Base-by-base conservation (phyloP, 768 basidiomycete species). In the Collybia mongolica region DNA sequence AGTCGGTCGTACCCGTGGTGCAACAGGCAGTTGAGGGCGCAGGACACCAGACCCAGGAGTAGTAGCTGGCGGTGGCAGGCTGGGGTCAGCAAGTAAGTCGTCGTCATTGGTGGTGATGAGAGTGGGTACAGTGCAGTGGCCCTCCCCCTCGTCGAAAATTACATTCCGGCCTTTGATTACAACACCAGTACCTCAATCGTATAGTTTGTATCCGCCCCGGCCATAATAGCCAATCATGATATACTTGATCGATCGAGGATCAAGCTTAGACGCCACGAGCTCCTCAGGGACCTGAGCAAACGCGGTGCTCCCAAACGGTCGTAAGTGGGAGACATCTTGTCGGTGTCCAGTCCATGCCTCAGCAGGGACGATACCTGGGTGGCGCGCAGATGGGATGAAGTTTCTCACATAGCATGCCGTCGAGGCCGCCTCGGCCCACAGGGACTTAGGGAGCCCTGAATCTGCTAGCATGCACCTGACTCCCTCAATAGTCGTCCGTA, bases 231-330 rank as follows among this genome's bases (percentile, higher is more conserved):
- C 56, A 24, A 62, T 52, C 38, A 64, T 26, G n/a, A 36, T 32
- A 15, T 48, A 54, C 26, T 59, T 58, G 38, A 58, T 32, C 5
- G 60, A 60, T 17, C 41, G 20, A 20, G 53, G 39, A 17, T 54
- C 51, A 0, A 61, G 32, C 45, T 64, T 64, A 7, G 53, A 58
- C 2, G 23, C 40, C 8, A 44, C 28, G 2, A 56, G 38, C 42
- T 69, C 61, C 38, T 60, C 50, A 7, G 54, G 64, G 9, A 61
- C 56, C 41, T 63, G 60, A n/a, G 55, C 63, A 24, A 57, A 62
- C 6, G 58, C 23, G 45, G 50, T 1, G 24, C 49, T 66, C 6
- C 69, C 62, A 35, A 62, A 67, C 11, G 61, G 61, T 1, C 60
- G 50, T 0, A 70, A 29, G 39, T 63, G 57, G 6, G 52, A 48